Percentiles rank a stretch among this genome's conserved stretches.
Evolutionary conservation across 2,329 filamentous ascomycete species (phyloP).

Genomic region (Ceratocystis alfenasii): DNA sequence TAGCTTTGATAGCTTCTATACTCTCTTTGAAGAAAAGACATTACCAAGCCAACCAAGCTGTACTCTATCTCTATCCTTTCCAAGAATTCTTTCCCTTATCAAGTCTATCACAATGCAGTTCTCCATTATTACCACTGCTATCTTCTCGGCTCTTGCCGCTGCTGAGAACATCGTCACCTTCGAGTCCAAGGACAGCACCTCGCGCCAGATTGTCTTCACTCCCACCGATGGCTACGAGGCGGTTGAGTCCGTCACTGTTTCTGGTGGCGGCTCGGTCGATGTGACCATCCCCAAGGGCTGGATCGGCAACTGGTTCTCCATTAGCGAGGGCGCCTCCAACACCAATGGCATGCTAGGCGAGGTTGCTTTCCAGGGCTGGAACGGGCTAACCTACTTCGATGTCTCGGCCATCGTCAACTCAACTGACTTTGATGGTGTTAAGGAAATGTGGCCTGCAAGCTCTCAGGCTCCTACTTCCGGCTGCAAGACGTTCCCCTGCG

Average conservation of each 20-base stretch:
- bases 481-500: constrained; percentile 41
- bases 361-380: constrained; percentile 39
- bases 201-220: constrained; percentile 42
- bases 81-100: not conserved
- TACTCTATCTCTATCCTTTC: constrained; percentile 1
- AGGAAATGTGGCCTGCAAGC: constrained; percentile 40
- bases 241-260: constrained; percentile 33
- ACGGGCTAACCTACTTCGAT: constrained; percentile 43
- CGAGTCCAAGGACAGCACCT: constrained; percentile 42
- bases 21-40: constrained; percentile 11
- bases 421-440: constrained; percentile 39
- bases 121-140: constrained; percentile 32
- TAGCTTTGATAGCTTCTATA: constrained; percentile 12
- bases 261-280: constrained; percentile 30
- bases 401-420: constrained; percentile 47
- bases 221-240: constrained; percentile 29
- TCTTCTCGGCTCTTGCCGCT: constrained; percentile 36
- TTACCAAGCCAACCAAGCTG: not conserved
- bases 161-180: constrained; percentile 45
- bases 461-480: constrained; percentile 35
- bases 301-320: constrained; percentile 41
- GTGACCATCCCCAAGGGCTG: constrained; percentile 36
- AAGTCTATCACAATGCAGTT: constrained; percentile 18
- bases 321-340: constrained; percentile 35
- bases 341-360: constrained; percentile 42